Evolutionary conservation across 129 eudicot genomes (phyloP).

Genomic region (Silybum marianum): DNA sequence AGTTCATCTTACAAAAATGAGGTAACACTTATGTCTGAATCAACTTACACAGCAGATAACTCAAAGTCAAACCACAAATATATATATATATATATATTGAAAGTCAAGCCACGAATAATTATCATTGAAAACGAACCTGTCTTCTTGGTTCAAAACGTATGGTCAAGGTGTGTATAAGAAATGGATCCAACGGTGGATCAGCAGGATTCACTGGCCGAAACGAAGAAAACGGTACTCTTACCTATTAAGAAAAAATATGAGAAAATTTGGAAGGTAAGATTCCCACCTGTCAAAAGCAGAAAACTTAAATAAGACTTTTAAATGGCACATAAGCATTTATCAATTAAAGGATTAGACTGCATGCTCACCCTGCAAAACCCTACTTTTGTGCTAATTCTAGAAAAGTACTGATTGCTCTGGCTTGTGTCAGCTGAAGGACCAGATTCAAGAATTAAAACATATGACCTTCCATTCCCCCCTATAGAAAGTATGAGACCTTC

Average conservation of each 20-base stretch:
- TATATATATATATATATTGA: too few relatives aligned
- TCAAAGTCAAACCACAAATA: neutral
- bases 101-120: neutral
- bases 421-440: conserved; percentile 70
- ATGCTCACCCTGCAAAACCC: conserved; percentile 92
- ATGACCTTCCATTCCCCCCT: conserved; percentile 96
- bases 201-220: conserved; percentile 92
- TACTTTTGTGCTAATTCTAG: conserved; percentile 88
- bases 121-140: conserved; percentile 58
- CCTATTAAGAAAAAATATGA: conserved; percentile 52
- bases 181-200: conserved; percentile 97
- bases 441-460: conserved; percentile 82
- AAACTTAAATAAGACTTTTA: conserved; percentile 11
- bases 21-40: neutral
- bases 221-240: conserved; percentile 88
- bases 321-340: neutral
- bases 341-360: conserved; percentile 2
- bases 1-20: neutral
- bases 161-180: conserved; percentile 89
- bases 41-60: neutral
- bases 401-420: conserved; percentile 69
- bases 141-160: conserved; percentile 93
- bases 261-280: conserved; percentile 21
- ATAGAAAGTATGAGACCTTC: conserved; percentile 92
- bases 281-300: conserved; percentile 24